A percentile compares a stretch with the other conserved stretches of the same genome.
These are phyloP conservation scores for Xanthoconium separans DNA, from an alignment of 1,284 basidiomycete genomes.

Conservation along the genomic window DNA sequence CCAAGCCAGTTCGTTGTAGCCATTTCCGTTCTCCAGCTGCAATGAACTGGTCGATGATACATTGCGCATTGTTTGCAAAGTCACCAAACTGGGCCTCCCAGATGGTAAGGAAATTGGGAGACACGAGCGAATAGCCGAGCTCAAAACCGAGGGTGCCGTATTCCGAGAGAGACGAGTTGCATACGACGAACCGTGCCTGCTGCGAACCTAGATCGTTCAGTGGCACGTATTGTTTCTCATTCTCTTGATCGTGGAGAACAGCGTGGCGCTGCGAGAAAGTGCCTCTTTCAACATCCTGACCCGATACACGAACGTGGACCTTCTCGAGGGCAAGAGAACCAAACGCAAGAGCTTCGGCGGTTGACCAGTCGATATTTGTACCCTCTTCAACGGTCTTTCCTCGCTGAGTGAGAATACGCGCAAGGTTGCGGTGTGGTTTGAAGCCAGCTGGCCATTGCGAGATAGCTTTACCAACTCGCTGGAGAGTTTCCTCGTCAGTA, in stretches of 20 bases:
- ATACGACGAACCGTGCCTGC: constrained; percentile 92
- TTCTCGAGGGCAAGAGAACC: constrained; percentile 92
- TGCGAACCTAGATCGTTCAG: constrained; percentile 85
- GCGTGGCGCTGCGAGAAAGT: constrained; percentile 99
- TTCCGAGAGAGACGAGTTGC: constrained; percentile 98
- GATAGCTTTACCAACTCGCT: constrained; percentile 84
- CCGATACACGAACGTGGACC: constrained; percentile 93
- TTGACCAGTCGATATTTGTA: constrained; percentile 95
- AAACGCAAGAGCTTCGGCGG: constrained; percentile 98
- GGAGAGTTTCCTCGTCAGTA: constrained; percentile 73
- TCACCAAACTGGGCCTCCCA: constrained; percentile 99
- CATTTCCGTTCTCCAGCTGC: constrained; percentile 98
- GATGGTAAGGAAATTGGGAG: constrained; percentile 90
- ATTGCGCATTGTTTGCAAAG: constrained; percentile 96
- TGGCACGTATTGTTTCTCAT: constrained; percentile 87
- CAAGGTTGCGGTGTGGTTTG: constrained; percentile 90
- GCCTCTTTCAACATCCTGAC: constrained; percentile 98
- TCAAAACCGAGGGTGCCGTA: constrained; percentile 97
- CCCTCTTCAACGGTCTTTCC: constrained; percentile 92
- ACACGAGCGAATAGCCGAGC: constrained; percentile 97
- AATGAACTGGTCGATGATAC: constrained; percentile 99
- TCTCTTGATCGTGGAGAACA: constrained; percentile 94
- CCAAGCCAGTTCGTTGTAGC: constrained; percentile 93
- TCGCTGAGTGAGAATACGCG: constrained; percentile 86
- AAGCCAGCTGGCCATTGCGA: constrained; percentile 86